phyloP scores from a whole-genome alignment of 2,329 filamentous ascomycete species.

The Clarireedia sp. region DNA sequence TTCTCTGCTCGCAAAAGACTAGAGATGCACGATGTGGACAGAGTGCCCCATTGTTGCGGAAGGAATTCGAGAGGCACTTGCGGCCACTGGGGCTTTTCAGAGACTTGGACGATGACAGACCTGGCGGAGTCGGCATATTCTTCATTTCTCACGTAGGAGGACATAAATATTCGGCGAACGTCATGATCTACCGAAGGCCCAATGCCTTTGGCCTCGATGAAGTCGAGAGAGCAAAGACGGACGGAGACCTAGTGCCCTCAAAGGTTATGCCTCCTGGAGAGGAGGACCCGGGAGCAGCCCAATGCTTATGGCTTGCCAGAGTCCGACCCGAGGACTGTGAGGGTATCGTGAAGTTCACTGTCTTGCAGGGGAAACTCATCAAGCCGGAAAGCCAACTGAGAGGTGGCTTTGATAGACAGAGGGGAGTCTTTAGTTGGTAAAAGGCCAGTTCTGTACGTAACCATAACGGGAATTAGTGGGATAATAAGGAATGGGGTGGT shows the following conservation, averaged over 20 bases:
- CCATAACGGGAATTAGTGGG: too few species aligned
- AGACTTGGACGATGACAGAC: slow-evolving; percentile 79
- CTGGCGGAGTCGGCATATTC: slow-evolving; percentile 89
- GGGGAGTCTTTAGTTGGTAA: slow-evolving; percentile 80
- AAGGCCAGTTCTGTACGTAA: not conserved
- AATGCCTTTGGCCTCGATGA: slow-evolving; percentile 29
- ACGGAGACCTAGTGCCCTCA: slow-evolving; percentile 25
- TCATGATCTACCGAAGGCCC: slow-evolving; percentile 72
- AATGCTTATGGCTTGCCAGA: slow-evolving; percentile 89
- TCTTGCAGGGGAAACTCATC: slow-evolving; percentile 88
- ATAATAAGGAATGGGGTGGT: slow-evolving; percentile 11
- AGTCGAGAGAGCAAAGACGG: slow-evolving; percentile 27
- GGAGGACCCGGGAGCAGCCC: slow-evolving; percentile 54
- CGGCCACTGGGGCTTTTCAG: slow-evolving; percentile 77
- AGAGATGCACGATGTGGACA: slow-evolving; percentile 92
- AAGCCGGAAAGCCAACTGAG: slow-evolving; percentile 80
- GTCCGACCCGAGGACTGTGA: slow-evolving; percentile 85
- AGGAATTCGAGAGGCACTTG: slow-evolving; percentile 83
- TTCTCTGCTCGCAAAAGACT: slow-evolving; percentile 92
- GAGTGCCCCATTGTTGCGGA: slow-evolving; percentile 79
- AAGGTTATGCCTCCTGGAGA: slow-evolving; percentile 26
- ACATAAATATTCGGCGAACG: slow-evolving; percentile 92
- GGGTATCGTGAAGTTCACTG: slow-evolving; percentile 80
- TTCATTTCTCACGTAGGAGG: slow-evolving; percentile 95
- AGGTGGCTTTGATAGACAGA: slow-evolving; percentile 81